Percentiles rank a stretch among this genome's conserved stretches.
Conservation (phyloP, 768 basidiomycete species). For the Pisolithus tinctorius region DNA sequence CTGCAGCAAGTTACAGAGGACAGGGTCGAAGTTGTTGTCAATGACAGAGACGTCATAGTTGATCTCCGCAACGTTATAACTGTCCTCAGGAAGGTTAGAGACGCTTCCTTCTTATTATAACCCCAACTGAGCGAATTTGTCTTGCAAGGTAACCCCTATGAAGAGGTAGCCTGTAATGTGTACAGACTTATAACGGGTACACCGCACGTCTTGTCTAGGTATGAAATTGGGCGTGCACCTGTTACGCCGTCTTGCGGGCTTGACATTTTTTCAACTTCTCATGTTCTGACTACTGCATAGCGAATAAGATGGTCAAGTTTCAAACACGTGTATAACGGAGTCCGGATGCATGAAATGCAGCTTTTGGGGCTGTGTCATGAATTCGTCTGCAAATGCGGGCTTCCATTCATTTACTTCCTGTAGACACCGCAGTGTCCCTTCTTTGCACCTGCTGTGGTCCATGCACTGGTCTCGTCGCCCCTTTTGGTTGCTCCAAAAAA, state of each 20-base stretch:
- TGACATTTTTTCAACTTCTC: neutral
- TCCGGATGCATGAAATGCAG: conserved; percentile 10
- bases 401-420: conserved; percentile 20
- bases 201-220: neutral
- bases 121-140: neutral
- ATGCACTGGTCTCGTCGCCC: conserved; percentile 12
- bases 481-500: conserved; percentile 5
- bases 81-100: conserved; percentile 40
- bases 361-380: conserved; percentile 15
- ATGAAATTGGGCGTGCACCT: neutral
- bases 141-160: conserved; percentile 43
- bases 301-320: neutral
- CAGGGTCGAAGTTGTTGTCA: conserved; percentile 47
- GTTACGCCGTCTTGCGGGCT: neutral
- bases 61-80: conserved; percentile 35
- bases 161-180: conserved; percentile 53
- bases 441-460: conserved; percentile 24
- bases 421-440: conserved; percentile 19
- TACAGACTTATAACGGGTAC: conserved; percentile 35
- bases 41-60: conserved; percentile 31
- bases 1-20: conserved; percentile 47
- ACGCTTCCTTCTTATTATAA: conserved; percentile 5
- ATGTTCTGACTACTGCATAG: neutral
- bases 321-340: neutral
- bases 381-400: conserved; percentile 17